Evolutionary conservation across 257 asterid species (phyloP).

Genomic region (Plectranthus barbatus): DNA sequence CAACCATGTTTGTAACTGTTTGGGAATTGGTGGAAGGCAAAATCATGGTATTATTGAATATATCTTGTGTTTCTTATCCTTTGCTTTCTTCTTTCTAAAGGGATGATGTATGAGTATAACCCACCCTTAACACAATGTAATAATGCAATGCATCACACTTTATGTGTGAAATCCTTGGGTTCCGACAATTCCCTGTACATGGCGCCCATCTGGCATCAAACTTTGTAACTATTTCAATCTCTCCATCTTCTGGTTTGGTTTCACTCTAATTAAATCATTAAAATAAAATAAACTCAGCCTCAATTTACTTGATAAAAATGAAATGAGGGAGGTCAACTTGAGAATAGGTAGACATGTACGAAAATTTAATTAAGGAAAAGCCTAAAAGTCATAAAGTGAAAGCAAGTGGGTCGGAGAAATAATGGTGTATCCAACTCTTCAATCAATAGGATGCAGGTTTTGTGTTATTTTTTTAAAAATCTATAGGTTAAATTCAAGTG

Average conservation of each 20-base stretch:
- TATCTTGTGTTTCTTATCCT: background rate
- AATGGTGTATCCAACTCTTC: conserved; percentile 25
- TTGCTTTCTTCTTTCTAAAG: conserved; percentile 1
- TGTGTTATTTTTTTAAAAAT: too few relatives aligned
- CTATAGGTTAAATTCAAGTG: too few relatives aligned
- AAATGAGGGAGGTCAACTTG: conserved; percentile 22
- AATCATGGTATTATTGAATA: conserved; percentile 16
- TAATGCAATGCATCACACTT: background rate
- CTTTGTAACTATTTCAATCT: background rate
- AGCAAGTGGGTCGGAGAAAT: conserved; percentile 28
- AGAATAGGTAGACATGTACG: conserved; percentile 20
- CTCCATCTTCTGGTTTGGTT: background rate
- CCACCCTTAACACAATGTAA: conserved; percentile 5
- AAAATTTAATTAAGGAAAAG: conserved; percentile 15
- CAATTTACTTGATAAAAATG: too few relatives aligned
- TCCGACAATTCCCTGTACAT: background rate
- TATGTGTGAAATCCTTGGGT: background rate
- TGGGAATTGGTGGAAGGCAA: conserved; percentile 24
- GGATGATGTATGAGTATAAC: conserved; percentile 7
- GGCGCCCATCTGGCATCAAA: background rate
- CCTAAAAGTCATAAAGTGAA: conserved; percentile 25
- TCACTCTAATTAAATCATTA: background rate
- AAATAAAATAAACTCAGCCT: too few relatives aligned
- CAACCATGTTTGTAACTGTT: background rate
- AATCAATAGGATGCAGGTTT: too few relatives aligned